A percentile compares a stretch with the other conserved stretches of the same genome.
These are phyloP conservation scores for Cystobasidium ongulense DNA, from an alignment of 768 basidiomycete species.

Conservation along the genomic window DNA sequence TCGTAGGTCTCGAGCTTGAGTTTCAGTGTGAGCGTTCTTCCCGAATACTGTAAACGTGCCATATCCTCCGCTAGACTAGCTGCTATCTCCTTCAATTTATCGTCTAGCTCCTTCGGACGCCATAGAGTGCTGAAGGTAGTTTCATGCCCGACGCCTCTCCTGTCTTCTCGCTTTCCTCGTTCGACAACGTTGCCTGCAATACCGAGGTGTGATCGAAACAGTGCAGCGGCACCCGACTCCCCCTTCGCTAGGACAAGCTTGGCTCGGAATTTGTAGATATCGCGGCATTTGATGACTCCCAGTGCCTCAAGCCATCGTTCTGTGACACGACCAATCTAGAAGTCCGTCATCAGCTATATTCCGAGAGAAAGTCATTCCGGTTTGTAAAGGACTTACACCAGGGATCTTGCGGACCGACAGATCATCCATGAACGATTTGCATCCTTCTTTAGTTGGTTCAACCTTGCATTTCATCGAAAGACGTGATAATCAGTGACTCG, in stretches of 20 bases:
- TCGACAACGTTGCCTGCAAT: conserved; percentile 74
- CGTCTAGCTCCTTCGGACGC: conserved; percentile 61
- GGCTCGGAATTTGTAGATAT: conserved; percentile 69
- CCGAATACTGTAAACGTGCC: conserved; percentile 68
- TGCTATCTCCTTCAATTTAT: conserved; percentile 72
- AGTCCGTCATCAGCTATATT: neutral
- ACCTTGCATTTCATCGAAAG: conserved; percentile 1
- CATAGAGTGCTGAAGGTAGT: conserved; percentile 63
- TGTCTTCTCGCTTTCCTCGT: conserved; percentile 65
- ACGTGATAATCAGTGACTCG: neutral
- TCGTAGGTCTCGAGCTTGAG: conserved; percentile 87
- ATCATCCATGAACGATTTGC: conserved; percentile 37
- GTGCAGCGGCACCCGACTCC: conserved; percentile 66
- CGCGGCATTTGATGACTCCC: conserved; percentile 61
- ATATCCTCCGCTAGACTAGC: conserved; percentile 74
- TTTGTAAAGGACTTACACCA: neutral
- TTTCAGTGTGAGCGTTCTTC: conserved; percentile 81
- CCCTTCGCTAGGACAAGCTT: conserved; percentile 74
- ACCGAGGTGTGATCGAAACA: conserved; percentile 74
- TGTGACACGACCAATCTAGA: conserved; percentile 67
- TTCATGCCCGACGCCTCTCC: conserved; percentile 89
- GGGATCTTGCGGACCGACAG: conserved; percentile 35
- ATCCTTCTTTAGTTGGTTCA: conserved; percentile 34
- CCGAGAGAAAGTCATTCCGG: neutral
- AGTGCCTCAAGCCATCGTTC: conserved; percentile 65